A percentile compares a stretch with the other conserved stretches of the same genome.
phyloP scores from a whole-genome alignment of 768 basidiomycete species.

The Tulasnella calospora region DNA sequence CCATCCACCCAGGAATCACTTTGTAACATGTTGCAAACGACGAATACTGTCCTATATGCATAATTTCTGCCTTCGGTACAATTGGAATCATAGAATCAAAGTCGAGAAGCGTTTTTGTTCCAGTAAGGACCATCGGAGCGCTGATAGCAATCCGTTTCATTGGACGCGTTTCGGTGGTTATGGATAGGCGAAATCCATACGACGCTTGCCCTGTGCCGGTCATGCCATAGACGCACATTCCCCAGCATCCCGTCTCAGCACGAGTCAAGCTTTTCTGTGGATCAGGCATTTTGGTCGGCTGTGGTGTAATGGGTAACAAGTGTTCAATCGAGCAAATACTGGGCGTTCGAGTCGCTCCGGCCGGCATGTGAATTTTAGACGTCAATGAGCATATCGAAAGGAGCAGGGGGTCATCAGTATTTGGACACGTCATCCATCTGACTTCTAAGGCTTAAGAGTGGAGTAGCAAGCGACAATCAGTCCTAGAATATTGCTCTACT shows the following conservation, averaged over 20 bases:
- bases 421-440: no score
- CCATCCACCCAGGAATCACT: not conserved
- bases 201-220: no score
- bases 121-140: not conserved
- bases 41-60: not conserved
- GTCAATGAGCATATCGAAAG: not conserved
- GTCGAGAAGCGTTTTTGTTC: not conserved
- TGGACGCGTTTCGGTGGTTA: no score
- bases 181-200: no score
- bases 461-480: no score
- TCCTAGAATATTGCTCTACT: not conserved
- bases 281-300: not conserved
- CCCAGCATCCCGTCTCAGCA: no score
- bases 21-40: not conserved
- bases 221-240: no score
- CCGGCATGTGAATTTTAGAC: not conserved
- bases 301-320: not conserved
- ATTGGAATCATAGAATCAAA: not conserved
- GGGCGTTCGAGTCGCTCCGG: not conserved
- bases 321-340: not conserved
- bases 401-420: no score
- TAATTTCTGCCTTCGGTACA: not conserved
- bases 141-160: not conserved
- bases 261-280: no score
- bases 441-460: not conserved